Conservation (phyloP, 2,329 filamentous ascomycete species). For the Cercospora sesami region DNA sequence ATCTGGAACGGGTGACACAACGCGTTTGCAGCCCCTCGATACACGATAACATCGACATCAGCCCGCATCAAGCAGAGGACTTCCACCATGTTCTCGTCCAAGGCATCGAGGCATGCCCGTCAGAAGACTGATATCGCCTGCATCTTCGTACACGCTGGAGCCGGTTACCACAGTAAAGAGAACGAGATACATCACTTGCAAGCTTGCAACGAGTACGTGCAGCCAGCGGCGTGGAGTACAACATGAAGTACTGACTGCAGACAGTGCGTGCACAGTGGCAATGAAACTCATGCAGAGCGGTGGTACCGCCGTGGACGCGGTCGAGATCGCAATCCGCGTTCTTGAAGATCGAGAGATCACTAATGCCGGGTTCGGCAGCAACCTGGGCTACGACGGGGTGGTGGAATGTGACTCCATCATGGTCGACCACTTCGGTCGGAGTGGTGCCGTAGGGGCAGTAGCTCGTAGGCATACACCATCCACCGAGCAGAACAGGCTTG, state of each 20-base stretch:
- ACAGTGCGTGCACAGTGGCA: conserved; percentile 75
- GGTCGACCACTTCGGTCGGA: conserved; percentile 85
- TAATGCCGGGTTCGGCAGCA: conserved; percentile 94
- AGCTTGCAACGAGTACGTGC: conserved; percentile 83
- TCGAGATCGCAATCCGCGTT: conserved; percentile 82
- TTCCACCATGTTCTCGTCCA: conserved; percentile 40
- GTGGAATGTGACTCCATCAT: conserved; percentile 95
- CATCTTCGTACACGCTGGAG: conserved; percentile 94
- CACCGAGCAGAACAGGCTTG: neutral
- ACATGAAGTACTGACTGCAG: conserved; percentile 24
- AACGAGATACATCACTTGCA: conserved; percentile 83
- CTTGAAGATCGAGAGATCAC: conserved; percentile 95
- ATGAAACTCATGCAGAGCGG: conserved; percentile 81
- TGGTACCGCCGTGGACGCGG: conserved; percentile 78
- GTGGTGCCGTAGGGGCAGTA: conserved; percentile 89
- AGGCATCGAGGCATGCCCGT: conserved; percentile 24
- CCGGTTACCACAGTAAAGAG: conserved; percentile 84
- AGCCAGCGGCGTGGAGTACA: neutral
- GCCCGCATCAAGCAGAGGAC: conserved; percentile 11
- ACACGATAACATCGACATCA: conserved; percentile 13
- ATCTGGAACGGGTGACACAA: neutral
- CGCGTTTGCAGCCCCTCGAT: neutral
- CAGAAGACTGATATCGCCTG: conserved; percentile 59
- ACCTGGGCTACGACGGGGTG: conserved; percentile 82
- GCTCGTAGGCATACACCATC: conserved; percentile 65